Percentiles rank a stretch among this genome's conserved stretches.
Evolutionary conservation across 495 filamentous ascomycete genomes (phyloP).

Genomic region (Penicillium silybi): DNA sequence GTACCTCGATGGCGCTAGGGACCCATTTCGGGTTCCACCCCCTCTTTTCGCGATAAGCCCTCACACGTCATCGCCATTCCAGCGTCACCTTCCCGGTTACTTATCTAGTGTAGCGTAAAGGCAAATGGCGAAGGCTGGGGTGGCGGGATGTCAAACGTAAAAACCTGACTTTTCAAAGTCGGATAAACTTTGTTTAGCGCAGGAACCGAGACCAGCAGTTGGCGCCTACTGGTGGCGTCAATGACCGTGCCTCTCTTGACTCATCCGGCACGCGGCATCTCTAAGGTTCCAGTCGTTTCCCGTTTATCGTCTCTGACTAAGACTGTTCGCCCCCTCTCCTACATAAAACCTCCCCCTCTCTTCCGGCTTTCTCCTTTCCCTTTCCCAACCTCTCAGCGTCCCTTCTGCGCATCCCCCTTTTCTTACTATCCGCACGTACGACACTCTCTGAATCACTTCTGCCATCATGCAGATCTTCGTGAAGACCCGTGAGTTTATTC

Average conservation of each 20-base stretch:
- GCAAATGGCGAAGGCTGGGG: neutral
- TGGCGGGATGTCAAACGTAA: neutral
- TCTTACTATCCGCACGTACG: constrained; percentile 4
- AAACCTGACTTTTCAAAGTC: neutral
- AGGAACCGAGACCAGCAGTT: constrained; percentile 1
- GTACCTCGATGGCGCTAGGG: constrained; percentile 4
- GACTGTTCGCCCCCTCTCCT: constrained; percentile 34
- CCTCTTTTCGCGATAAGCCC: constrained; percentile 31
- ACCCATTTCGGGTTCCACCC: constrained; percentile 18
- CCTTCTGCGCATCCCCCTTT: constrained; percentile 10
- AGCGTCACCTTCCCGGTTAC: constrained; percentile 1
- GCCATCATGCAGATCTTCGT: constrained; percentile 93
- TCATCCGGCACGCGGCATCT: constrained; percentile 24
- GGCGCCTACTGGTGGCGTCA: constrained; percentile 25
- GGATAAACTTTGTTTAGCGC: neutral
- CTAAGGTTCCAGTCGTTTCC: constrained; percentile 20
- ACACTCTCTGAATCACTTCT: constrained; percentile 10
- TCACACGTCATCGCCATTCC: constrained; percentile 23
- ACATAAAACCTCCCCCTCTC: constrained; percentile 26
- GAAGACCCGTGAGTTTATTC: constrained; percentile 75
- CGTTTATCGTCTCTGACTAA: constrained; percentile 33
- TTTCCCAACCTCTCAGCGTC: neutral
- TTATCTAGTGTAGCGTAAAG: neutral
- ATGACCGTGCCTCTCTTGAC: constrained; percentile 22
- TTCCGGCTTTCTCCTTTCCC: constrained; percentile 8